Conservation (phyloP, 1,284 basidiomycete species). For the Stygiomarasmius scandens region DNA sequence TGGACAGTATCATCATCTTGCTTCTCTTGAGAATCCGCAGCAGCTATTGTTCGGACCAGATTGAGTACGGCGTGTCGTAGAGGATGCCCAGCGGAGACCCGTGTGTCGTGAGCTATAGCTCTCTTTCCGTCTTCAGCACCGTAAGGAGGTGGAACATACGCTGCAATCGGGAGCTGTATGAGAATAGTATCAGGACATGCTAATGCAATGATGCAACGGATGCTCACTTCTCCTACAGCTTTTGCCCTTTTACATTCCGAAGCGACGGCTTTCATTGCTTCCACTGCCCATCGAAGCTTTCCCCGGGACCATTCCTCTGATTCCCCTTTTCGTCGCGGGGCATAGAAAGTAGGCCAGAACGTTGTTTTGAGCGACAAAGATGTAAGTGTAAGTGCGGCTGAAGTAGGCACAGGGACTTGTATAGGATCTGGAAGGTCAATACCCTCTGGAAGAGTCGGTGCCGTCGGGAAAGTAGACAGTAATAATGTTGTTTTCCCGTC, state of each 20-base stretch:
- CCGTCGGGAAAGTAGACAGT: conserved; percentile 40
- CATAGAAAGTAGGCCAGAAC: conserved; percentile 83
- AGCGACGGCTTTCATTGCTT: conserved; percentile 62
- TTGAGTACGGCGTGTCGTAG: conserved; percentile 85
- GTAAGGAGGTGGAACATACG: conserved; percentile 70
- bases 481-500: conserved; percentile 53
- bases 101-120: conserved; percentile 72
- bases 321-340: conserved; percentile 73
- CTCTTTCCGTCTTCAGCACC: conserved; percentile 38
- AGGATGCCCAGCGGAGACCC: conserved; percentile 68
- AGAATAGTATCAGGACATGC: neutral
- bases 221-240: conserved; percentile 57
- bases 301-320: conserved; percentile 68
- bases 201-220: neutral
- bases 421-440: conserved; percentile 53
- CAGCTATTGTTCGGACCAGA: conserved; percentile 69
- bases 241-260: conserved; percentile 52
- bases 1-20: conserved; percentile 8
- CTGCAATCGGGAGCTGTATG: conserved; percentile 73
- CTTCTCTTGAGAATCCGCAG: conserved; percentile 40
- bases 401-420: conserved; percentile 64
- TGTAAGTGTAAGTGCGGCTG: conserved; percentile 69
- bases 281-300: conserved; percentile 71
- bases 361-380: conserved; percentile 69
- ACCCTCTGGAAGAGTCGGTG: conserved; percentile 40